A percentile compares a stretch with the other conserved stretches of the same genome.
phyloP scores from a whole-genome alignment of 441 rosid genomes.

The Flueggea neowawraea region DNA sequence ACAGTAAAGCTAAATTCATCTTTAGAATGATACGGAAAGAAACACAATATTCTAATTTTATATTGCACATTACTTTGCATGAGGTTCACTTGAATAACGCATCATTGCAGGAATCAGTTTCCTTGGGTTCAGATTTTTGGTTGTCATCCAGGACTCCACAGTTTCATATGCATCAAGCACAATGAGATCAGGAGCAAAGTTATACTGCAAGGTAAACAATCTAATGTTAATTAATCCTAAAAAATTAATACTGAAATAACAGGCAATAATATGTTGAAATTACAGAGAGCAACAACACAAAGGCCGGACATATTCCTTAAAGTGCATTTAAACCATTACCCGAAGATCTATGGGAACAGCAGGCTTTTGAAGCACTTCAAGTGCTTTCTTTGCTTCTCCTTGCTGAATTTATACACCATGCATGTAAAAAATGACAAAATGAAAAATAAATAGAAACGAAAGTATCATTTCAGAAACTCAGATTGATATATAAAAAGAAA shows the following conservation, averaged over 20 bases:
- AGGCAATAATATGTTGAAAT: conserved; percentile 6
- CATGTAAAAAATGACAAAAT: conserved; percentile 2
- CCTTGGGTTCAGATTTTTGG: conserved; percentile 86
- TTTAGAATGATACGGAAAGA: too few species aligned
- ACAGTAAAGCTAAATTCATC: too few species aligned
- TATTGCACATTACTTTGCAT: conserved; percentile 75
- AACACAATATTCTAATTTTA: too few species aligned
- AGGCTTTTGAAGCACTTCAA: conserved; percentile 91
- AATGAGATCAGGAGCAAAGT: conserved; percentile 96
- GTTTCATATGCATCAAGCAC: conserved; percentile 99
- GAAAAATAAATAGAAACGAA: background rate
- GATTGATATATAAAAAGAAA: background rate
- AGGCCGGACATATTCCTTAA: background rate
- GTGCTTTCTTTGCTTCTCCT: conserved; percentile 97
- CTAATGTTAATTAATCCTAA: background rate
- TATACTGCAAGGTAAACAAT: conserved; percentile 63
- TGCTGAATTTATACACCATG: conserved; percentile 45
- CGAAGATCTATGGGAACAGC: conserved; percentile 85
- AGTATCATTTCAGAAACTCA: background rate
- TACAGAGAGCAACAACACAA: background rate
- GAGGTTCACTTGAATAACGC: conserved; percentile 99
- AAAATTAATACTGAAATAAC: conserved; percentile 14
- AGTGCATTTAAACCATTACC: conserved; percentile 35
- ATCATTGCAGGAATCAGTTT: conserved; percentile 98
- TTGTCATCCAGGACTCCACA: conserved; percentile 98